A percentile compares a stretch with the other conserved stretches of the same genome.
Evolutionary conservation across 306 rosid species (phyloP).

Genomic region (Casuarina equisetifolia): DNA sequence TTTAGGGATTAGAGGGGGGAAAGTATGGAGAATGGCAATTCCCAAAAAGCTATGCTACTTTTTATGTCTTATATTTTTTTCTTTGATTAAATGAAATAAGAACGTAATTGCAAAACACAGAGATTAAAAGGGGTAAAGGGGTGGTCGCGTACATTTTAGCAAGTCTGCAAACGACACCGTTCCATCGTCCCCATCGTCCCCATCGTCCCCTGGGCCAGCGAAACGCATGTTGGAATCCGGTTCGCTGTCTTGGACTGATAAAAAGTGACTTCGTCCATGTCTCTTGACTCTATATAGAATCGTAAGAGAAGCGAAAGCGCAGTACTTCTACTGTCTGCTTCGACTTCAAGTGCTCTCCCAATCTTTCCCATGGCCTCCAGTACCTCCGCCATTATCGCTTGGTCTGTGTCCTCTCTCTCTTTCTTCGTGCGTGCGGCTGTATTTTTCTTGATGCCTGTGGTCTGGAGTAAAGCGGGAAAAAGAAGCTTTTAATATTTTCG

Average conservation of each 20-base stretch:
- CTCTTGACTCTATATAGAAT: too few relatives aligned
- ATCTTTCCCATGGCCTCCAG: constrained; percentile 36
- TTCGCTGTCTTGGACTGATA: constrained; percentile 11
- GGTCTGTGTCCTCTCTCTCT: constrained; percentile 27
- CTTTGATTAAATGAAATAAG: too few relatives aligned
- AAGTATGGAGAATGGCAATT: too few relatives aligned
- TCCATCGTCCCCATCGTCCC: background rate
- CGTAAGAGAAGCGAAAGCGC: background rate
- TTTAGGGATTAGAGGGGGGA: too few relatives aligned
- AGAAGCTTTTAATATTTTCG: background rate
- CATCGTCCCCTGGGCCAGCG: background rate
- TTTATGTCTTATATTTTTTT: too few relatives aligned
- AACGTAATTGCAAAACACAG: too few relatives aligned
- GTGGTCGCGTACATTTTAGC: too few relatives aligned
- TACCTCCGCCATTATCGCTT: constrained; percentile 33
- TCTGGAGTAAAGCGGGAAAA: background rate
- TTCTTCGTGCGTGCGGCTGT: background rate
- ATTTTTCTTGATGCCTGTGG: background rate
- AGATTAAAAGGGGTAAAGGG: too few relatives aligned
- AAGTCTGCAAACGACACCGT: background rate
- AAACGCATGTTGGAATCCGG: constrained; percentile 13
- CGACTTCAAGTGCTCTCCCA: background rate
- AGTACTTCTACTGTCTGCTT: background rate
- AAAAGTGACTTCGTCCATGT: too few relatives aligned
- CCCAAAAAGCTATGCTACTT: too few relatives aligned